Base-by-base conservation (phyloP, 2,329 filamentous ascomycete genomes). In the Aquanectria penicillioides region DNA sequence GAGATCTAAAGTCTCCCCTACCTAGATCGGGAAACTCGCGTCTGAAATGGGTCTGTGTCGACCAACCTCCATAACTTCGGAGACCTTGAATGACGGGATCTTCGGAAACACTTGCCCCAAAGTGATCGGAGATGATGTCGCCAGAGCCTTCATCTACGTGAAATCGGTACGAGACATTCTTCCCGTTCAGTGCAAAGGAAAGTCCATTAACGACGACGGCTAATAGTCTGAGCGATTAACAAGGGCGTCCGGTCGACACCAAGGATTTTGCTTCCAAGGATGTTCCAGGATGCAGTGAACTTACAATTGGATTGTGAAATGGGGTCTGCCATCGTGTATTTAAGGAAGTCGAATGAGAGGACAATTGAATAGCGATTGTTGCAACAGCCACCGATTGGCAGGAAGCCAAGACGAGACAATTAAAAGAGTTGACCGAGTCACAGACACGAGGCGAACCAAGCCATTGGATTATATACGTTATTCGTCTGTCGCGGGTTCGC, bases 21-120 rank as follows among this genome's bases (percentile, higher is more conserved):
- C 87, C 87, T 5, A 86, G 75, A 58, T 90, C 87, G 2, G 87
- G 87, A 51, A 88, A 89, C 68, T 89, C 87, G 23, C 87, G 82
- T 13, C 84, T 81, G 13, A 81, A 69, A 36, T 83, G 85, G 10
- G 80, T 81, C 71, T 44, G 78, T 68, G 26, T 80, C 74, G 29
- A 81, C 87, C 87, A 89, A 38, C 87, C 87, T 15, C 79, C 64
- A 12, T 69, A 68, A 4, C 55, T 26, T 28, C 33, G 61, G 7
- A 64, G 69, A 31, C 79, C 75, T 2, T 78, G 75, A 0, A 80
- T 78, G 2, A 83, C 50, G n/a, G 66, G 65, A 6, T 83, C 79
- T 46, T 87, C 86, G 3, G 80, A 80, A 3, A 82, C 77, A 1
- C 77, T 79, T 11, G 81, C 85, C 36, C 87, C 87, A 62, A 87